phyloP scores from a whole-genome alignment of 108 stramenopile genomes.

The Pseudonitzschia delicatissima region DNA sequence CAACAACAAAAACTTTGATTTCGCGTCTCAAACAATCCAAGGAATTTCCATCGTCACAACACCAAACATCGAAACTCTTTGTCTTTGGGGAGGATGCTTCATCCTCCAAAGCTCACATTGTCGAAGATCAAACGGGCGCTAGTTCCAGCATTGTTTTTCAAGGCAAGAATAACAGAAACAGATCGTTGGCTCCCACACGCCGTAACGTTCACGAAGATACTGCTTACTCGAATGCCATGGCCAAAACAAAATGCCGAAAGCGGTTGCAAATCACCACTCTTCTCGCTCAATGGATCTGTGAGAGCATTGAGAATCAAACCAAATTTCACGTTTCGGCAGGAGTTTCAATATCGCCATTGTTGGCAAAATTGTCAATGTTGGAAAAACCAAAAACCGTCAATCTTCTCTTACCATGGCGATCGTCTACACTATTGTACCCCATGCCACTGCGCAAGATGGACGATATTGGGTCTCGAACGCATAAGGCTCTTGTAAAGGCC shows the following conservation, averaged over 20 bases:
- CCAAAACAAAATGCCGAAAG: constrained; percentile 4
- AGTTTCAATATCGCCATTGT: constrained; percentile 40
- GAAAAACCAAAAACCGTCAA: constrained; percentile 55
- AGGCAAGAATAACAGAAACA: neutral
- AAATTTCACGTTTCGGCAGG: constrained; percentile 51
- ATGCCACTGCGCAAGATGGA: constrained; percentile 57
- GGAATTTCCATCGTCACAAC: neutral
- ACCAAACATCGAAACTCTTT: constrained; percentile 9
- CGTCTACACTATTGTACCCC: constrained; percentile 23
- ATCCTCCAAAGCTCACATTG: constrained; percentile 9
- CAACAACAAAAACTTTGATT: neutral
- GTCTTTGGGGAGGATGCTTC: constrained; percentile 40
- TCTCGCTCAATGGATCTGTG: constrained; percentile 26
- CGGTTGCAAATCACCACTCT: constrained; percentile 25
- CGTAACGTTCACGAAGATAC: constrained; percentile 20
- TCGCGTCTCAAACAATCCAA: neutral
- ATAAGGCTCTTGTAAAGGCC: constrained; percentile 22
- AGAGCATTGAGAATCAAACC: constrained; percentile 31
- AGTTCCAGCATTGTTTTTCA: constrained; percentile 1
- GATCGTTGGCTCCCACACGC: constrained; percentile 15
- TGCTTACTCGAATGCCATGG: neutral
- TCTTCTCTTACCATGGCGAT: constrained; percentile 52
- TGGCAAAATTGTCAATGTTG: constrained; percentile 55
- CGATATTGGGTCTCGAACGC: constrained; percentile 32
- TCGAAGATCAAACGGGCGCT: constrained; percentile 57